Percentiles rank a stretch among this genome's conserved stretches.
phyloP scores from a whole-genome alignment of 352 stramenopile genomes.

The Phytophthora litchii region DNA sequence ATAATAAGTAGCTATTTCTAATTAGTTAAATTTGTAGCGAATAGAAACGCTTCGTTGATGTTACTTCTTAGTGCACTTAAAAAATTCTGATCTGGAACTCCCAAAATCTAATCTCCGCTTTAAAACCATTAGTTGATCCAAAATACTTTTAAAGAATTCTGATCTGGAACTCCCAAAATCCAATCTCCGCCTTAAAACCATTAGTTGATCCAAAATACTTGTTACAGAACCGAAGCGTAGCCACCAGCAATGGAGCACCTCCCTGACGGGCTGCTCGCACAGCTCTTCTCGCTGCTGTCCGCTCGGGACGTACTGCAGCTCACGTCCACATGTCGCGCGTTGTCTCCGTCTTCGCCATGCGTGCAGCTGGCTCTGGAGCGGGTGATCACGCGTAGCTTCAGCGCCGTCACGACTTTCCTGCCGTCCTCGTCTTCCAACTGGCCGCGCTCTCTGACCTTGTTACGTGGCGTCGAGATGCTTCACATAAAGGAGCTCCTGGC shows the following conservation, averaged over 20 bases:
- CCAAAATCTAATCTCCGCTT: no score
- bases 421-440: conserved; percentile 54
- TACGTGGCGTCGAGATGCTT: conserved; percentile 71
- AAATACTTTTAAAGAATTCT: no score
- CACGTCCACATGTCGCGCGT: conserved; percentile 44
- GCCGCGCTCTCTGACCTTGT: conserved; percentile 59
- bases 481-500: conserved; percentile 64
- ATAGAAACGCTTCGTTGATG: no score
- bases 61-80: no score
- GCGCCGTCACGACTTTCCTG: conserved; percentile 58
- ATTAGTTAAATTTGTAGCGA: no score
- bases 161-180: no score
- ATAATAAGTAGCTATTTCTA: no score
- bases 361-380: conserved; percentile 66
- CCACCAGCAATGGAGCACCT: conserved; percentile 59
- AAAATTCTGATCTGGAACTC: no score
- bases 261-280: conserved; percentile 52
- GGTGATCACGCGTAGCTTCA: conserved; percentile 62
- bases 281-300: conserved; percentile 70
- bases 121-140: no score
- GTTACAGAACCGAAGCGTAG: background rate
- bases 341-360: conserved; percentile 36
- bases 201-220: no score
- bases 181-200: no score
- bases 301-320: conserved; percentile 61